These are phyloP conservation scores for Kernera saxatilis DNA, from an alignment of 345 rosid genomes.

Conservation along the genomic window DNA sequence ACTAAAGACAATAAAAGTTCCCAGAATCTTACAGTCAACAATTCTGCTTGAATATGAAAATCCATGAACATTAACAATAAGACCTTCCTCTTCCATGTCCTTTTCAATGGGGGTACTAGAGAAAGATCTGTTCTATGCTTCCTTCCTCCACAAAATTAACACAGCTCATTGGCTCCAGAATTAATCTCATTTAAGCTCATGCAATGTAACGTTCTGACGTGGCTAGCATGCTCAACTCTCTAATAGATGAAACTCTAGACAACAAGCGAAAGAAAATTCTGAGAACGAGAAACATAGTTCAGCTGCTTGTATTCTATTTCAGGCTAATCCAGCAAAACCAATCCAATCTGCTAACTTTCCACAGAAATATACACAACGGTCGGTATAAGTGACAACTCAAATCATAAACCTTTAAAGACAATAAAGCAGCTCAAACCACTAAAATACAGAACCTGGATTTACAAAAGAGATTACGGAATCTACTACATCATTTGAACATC, in stretches of 20 bases:
- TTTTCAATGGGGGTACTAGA: background rate
- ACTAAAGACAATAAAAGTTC: background rate
- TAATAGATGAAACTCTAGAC: background rate
- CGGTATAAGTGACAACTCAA: background rate
- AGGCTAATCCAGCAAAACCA: background rate
- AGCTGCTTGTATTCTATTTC: background rate
- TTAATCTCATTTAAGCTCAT: background rate
- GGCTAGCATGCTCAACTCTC: background rate
- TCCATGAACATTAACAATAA: background rate
- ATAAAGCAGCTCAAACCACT: background rate
- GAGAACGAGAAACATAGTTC: background rate
- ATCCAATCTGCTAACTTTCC: background rate
- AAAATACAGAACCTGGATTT: background rate
- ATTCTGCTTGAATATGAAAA: constrained; percentile 1
- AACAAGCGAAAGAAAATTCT: background rate
- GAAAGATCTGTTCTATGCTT: background rate
- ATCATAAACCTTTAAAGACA: background rate
- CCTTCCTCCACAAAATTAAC: background rate
- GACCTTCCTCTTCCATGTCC: background rate
- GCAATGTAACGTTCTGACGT: background rate
- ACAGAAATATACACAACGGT: background rate
- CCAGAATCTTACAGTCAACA: background rate
- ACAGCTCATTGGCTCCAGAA: background rate
- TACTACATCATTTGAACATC: background rate
- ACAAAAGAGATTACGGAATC: background rate